Evolutionary conservation across 2,329 filamentous ascomycete genomes (phyloP).

Genomic region (Cercospora citrullina): DNA sequence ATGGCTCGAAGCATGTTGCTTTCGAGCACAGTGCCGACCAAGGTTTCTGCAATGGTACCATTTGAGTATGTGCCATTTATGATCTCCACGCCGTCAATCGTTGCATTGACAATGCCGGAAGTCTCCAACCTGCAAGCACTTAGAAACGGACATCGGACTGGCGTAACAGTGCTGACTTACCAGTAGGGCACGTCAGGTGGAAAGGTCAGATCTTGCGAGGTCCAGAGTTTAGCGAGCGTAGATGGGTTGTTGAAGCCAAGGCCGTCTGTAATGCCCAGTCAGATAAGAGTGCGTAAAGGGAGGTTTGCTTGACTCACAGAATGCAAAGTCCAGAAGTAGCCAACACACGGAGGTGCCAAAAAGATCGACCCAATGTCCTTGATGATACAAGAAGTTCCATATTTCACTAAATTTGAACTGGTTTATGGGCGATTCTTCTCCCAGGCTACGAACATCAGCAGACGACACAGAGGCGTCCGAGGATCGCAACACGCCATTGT

Average conservation of each 20-base stretch:
- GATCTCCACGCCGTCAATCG: neutral
- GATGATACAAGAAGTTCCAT: slow-evolving; percentile 23
- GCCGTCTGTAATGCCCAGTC: slow-evolving; percentile 14
- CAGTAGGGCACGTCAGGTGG: slow-evolving; percentile 18
- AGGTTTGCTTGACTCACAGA: slow-evolving; percentile 15
- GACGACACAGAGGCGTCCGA: slow-evolving; percentile 1
- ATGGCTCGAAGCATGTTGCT: slow-evolving; percentile 27
- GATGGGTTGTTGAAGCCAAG: slow-evolving; percentile 29
- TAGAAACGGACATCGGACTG: neutral
- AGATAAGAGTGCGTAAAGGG: neutral
- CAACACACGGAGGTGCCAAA: slow-evolving; percentile 27
- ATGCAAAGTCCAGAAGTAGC: slow-evolving; percentile 27
- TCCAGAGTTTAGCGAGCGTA: slow-evolving; percentile 29
- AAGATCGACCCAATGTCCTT: slow-evolving; percentile 29
- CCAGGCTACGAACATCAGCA: slow-evolving; percentile 9
- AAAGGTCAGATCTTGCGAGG: slow-evolving; percentile 14
- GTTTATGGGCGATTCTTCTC: slow-evolving; percentile 23
- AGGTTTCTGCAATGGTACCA: slow-evolving; percentile 5
- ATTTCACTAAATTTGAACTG: slow-evolving; percentile 23
- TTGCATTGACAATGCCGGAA: slow-evolving; percentile 12
- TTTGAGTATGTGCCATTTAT: slow-evolving; percentile 1
- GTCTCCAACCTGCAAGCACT: slow-evolving; percentile 7
- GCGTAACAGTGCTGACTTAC: neutral
- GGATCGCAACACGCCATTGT: neutral
- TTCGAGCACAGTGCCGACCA: slow-evolving; percentile 22